Conservation (phyloP, 1,284 basidiomycete species). For the Xerocomus minutiporus region DNA sequence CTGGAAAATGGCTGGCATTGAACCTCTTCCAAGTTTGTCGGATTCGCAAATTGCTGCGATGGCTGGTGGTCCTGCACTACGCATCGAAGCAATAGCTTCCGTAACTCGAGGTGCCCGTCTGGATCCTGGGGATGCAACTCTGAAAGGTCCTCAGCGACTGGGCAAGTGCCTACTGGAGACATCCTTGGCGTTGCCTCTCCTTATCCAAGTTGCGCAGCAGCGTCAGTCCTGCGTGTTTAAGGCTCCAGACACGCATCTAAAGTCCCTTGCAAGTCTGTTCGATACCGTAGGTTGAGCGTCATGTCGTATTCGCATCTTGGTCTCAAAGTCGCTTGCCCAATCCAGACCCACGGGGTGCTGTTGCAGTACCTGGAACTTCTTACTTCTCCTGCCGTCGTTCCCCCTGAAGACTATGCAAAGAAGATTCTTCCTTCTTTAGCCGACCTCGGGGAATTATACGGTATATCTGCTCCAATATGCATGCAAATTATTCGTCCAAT, state of each 20-base stretch:
- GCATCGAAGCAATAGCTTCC: conserved; percentile 81
- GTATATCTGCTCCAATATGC: conserved; percentile 76
- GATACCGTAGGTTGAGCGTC: conserved; percentile 64
- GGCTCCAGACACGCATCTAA: conserved; percentile 69
- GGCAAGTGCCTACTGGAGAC: conserved; percentile 69
- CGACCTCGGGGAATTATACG: conserved; percentile 70
- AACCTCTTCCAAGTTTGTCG: conserved; percentile 84
- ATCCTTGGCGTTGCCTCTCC: conserved; percentile 72
- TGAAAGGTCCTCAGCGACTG: conserved; percentile 65
- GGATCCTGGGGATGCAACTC: conserved; percentile 55
- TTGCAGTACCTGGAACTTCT: conserved; percentile 73
- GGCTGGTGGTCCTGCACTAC: conserved; percentile 84
- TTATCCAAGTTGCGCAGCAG: conserved; percentile 86
- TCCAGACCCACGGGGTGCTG: conserved; percentile 71
- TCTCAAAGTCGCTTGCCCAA: conserved; percentile 17
- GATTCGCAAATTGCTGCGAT: conserved; percentile 86
- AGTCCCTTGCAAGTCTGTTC: conserved; percentile 80
- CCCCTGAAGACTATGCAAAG: conserved; percentile 58
- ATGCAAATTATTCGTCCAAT: conserved; percentile 91
- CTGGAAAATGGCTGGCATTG: conserved; percentile 93
- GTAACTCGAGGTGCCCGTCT: conserved; percentile 63
- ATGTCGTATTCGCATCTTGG: conserved; percentile 17
- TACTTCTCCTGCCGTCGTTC: conserved; percentile 57
- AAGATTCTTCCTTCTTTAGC: conserved; percentile 67
- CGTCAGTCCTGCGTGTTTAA: conserved; percentile 76